These are phyloP conservation scores for Dioscorea dumetorum DNA, from an alignment of 106 monocot genomes.

Conservation along the genomic window DNA sequence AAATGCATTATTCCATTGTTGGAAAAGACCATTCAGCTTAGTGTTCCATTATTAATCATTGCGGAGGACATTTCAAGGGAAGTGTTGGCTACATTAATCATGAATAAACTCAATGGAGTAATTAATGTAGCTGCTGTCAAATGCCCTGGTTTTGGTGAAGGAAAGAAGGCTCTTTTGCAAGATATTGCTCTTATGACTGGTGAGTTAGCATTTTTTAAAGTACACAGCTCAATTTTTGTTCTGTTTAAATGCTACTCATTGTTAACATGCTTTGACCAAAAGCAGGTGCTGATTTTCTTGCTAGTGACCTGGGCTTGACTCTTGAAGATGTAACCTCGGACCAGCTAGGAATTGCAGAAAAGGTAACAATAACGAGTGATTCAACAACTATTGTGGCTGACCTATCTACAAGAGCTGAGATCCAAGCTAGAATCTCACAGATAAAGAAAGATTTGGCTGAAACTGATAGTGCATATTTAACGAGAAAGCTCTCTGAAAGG, in stretches of 20 bases:
- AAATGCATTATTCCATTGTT: constrained; percentile 73
- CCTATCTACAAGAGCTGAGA: constrained; percentile 71
- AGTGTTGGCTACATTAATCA: constrained; percentile 67
- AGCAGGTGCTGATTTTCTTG: constrained; percentile 96
- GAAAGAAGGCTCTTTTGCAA: constrained; percentile 86
- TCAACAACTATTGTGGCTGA: constrained; percentile 92
- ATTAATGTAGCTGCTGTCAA: constrained; percentile 89
- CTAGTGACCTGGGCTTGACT: constrained; percentile 71
- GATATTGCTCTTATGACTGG: constrained; percentile 99
- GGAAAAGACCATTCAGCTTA: constrained; percentile 79
- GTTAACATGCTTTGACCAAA: not conserved
- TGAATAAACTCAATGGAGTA: constrained; percentile 77
- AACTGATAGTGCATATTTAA: constrained; percentile 51
- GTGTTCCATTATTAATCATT: constrained; percentile 88
- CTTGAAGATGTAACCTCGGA: constrained; percentile 76
- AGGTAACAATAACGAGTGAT: constrained; percentile 73
- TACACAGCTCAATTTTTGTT: not conserved
- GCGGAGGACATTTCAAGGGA: constrained; percentile 83
- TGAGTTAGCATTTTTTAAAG: constrained; percentile 5
- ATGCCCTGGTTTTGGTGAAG: constrained; percentile 89
- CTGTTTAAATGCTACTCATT: too few species aligned
- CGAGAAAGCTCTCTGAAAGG: constrained; percentile 78
- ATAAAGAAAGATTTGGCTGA: constrained; percentile 86
- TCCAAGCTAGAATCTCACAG: constrained; percentile 90
- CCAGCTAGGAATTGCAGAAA: constrained; percentile 85